These are phyloP conservation scores for Halophytophthora batemanensis DNA, from an alignment of 352 stramenopile species.

Conservation along the genomic window DNA sequence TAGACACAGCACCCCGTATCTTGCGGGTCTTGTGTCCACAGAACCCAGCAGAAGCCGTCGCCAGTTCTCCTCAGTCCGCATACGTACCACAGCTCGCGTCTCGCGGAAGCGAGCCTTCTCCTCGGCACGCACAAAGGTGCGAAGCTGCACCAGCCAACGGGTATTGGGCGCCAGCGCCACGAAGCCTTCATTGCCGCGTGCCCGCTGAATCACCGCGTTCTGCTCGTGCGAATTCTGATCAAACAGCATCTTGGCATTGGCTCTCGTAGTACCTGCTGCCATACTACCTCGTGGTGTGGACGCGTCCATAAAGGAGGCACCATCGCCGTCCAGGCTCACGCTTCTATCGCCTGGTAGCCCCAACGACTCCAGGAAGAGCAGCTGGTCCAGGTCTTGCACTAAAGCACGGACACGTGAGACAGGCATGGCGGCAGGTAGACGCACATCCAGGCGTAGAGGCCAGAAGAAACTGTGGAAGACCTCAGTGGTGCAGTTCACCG, in stretches of 20 bases:
- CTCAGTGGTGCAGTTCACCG: conserved; percentile 45
- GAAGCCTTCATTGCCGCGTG: conserved; percentile 47
- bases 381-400: conserved; percentile 57
- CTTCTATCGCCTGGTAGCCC: conserved; percentile 22
- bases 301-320: conserved; percentile 23
- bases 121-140: conserved; percentile 45
- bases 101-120: conserved; percentile 47
- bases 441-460: conserved; percentile 51
- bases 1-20: neutral
- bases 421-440: conserved; percentile 30
- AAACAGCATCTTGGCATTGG: conserved; percentile 34
- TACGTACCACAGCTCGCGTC: conserved; percentile 39
- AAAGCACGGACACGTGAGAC: conserved; percentile 44
- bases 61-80: neutral
- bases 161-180: conserved; percentile 42
- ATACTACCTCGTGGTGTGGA: conserved; percentile 20
- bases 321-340: conserved; percentile 17
- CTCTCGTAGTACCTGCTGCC: conserved; percentile 10
- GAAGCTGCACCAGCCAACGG: conserved; percentile 59
- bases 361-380: conserved; percentile 45
- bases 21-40: neutral
- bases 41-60: neutral
- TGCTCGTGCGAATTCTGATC: conserved; percentile 49
- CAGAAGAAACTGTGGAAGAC: conserved; percentile 53
- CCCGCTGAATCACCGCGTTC: conserved; percentile 41